Percentiles rank a stretch among this genome's conserved stretches.
These are phyloP conservation scores for Hypoxylon sp. DNA, from an alignment of 2,329 filamentous ascomycete species.

Conservation along the genomic window DNA sequence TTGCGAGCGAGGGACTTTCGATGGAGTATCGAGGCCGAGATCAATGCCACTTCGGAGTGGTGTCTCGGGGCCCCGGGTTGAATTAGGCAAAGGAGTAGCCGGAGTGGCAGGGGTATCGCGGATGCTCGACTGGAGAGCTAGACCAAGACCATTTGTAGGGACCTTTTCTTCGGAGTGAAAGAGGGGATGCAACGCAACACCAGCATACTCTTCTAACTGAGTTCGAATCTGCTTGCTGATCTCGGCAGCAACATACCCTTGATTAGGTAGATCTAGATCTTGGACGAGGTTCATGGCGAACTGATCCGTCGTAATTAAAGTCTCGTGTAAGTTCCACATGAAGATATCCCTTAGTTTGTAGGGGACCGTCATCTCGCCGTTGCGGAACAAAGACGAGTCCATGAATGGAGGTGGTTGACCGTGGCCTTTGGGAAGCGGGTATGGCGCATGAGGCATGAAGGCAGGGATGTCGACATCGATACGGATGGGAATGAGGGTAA, in stretches of 20 bases:
- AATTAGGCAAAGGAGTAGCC: constrained; percentile 50
- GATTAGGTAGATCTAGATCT: constrained; percentile 88
- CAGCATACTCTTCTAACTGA: constrained; percentile 94
- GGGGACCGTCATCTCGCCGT: constrained; percentile 80
- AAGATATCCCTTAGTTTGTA: constrained; percentile 96
- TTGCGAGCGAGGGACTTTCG: constrained; percentile 56
- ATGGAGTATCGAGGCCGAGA: constrained; percentile 61
- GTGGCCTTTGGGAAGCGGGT: constrained; percentile 69
- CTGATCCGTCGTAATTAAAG: constrained; percentile 90
- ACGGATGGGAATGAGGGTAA: constrained; percentile 92
- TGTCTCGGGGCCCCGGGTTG: constrained; percentile 63
- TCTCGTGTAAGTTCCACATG: constrained; percentile 96
- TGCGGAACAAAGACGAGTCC: constrained; percentile 73
- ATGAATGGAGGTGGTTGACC: constrained; percentile 72
- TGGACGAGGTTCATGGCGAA: constrained; percentile 92
- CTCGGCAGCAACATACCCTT: constrained; percentile 72
- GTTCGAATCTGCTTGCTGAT: constrained; percentile 95
- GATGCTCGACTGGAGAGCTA: constrained; percentile 36
- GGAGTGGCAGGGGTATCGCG: constrained; percentile 54
- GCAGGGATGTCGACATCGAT: constrained; percentile 93
- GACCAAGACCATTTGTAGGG: constrained; percentile 35
- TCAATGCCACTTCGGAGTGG: constrained; percentile 62
- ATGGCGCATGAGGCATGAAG: constrained; percentile 72
- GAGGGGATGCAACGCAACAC: constrained; percentile 89
- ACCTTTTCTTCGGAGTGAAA: constrained; percentile 69